Conservation (phyloP, 164 flowering plant genomes). For the Vitis vinifera region DNA sequence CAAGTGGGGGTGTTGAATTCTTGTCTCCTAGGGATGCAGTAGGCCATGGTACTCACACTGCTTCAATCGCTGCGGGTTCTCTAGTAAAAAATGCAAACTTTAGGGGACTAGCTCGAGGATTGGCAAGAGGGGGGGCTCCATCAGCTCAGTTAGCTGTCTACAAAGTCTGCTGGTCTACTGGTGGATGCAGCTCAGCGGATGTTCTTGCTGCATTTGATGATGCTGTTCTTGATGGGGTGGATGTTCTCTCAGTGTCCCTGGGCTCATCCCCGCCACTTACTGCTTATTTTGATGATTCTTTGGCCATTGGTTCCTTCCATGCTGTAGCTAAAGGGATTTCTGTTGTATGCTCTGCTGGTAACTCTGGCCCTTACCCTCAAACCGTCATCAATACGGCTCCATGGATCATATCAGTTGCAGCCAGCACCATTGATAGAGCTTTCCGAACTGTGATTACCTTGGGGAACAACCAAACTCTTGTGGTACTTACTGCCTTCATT, state of each 20-base stretch:
- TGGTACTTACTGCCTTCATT: slow-evolving; percentile 25
- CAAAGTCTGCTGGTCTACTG: slow-evolving; percentile 51
- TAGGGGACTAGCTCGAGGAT: slow-evolving; percentile 42
- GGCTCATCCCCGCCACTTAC: slow-evolving; percentile 33
- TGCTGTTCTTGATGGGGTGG: slow-evolving; percentile 53
- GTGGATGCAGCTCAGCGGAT: slow-evolving; percentile 46
- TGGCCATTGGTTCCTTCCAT: slow-evolving; percentile 53
- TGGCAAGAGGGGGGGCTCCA: slow-evolving; percentile 52
- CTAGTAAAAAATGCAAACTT: slow-evolving; percentile 38
- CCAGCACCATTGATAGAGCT: slow-evolving; percentile 56
- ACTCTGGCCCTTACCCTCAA: slow-evolving; percentile 46
- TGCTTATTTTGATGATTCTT: slow-evolving; percentile 36
- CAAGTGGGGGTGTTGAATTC: slow-evolving; percentile 27
- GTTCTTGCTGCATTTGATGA: slow-evolving; percentile 54
- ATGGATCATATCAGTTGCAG: slow-evolving; percentile 54
- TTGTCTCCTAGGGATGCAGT: slow-evolving; percentile 50
- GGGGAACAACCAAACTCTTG: slow-evolving; percentile 41
- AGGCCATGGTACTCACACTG: slow-evolving; percentile 64
- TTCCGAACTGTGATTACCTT: slow-evolving; percentile 41
- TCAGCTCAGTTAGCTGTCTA: slow-evolving; percentile 43
- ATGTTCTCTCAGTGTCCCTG: slow-evolving; percentile 49
- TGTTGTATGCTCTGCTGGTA: slow-evolving; percentile 50
- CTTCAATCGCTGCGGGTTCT: slow-evolving; percentile 52
- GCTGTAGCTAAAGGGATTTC: slow-evolving; percentile 49
- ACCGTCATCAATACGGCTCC: slow-evolving; percentile 50